Evolutionary conservation across 805 yeast genomes (phyloP), one percentile per base, ranked within the genome.

Genomic region (Ascoidea tarda): DNA sequence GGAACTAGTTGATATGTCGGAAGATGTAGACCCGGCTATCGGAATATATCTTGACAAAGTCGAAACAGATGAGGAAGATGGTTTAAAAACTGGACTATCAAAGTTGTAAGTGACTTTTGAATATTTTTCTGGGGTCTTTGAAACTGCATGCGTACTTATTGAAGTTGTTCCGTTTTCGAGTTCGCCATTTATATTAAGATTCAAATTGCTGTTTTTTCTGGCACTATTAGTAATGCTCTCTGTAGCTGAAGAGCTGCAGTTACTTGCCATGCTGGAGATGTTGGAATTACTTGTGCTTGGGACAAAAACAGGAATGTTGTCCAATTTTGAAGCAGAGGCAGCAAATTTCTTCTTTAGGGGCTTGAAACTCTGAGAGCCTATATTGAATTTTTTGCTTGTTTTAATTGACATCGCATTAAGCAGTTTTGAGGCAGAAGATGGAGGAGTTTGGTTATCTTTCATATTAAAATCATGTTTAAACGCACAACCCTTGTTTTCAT

Each of bases 401-500:
- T 56, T 53, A 51, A 50, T 55, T 44, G 50, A 55, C 16, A 33
- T 47, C 32, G 28, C 16, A 32, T 47, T 31, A 32, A 48, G 28
- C 16, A 46, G 8, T 45, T 52, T 46, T 28, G 51, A 46, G 16
- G 32, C 46, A 16, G 16, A 16, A 16, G 33, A 16, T 16, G 38
- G 14, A 16, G 21, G 16, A 45, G n/a, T 32, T 33, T 31, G 14
- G 6, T 48, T 48, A 6, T 31, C 33, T 14, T 21, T 31, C 6
- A 48, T 6, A 8, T 16, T 33, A n/a, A 48, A 48, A 54, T 77
- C 84, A 64, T 87, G 95, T 50, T 78, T 80, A 63, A 87, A 88
- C 2, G 82, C 84, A 63, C 96, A 88, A 8, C 96, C 96, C 60
- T 87, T 87, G 59, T 84, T 84, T 60, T 86, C 89, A 68, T 77